Conservation (phyloP, 1,284 basidiomycete species). For the Malassezia nana region DNA sequence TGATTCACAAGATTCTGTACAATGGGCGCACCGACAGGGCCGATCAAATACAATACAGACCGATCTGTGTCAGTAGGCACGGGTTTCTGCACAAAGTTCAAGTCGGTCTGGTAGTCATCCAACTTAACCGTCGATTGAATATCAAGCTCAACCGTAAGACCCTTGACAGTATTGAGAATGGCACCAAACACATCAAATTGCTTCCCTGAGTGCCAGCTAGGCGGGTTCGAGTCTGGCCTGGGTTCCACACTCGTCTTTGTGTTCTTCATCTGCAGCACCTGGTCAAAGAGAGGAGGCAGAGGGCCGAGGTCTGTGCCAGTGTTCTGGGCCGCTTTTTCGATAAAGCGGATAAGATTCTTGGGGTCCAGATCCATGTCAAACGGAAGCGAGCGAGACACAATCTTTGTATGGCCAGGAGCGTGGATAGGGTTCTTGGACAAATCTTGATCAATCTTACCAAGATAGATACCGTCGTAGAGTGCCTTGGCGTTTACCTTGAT, state of each 20-base stretch:
- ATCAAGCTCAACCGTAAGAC: slow-evolving; percentile 56
- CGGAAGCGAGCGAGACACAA: slow-evolving; percentile 58
- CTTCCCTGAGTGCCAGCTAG: slow-evolving; percentile 56
- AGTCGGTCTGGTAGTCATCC: slow-evolving; percentile 52
- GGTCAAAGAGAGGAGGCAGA: slow-evolving; percentile 56
- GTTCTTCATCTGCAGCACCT: slow-evolving; percentile 57
- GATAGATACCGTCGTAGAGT: slow-evolving; percentile 49
- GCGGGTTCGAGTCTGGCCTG: slow-evolving; percentile 42
- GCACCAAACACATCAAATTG: slow-evolving; percentile 51
- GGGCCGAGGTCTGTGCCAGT: slow-evolving; percentile 60
- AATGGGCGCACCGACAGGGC: slow-evolving; percentile 55
- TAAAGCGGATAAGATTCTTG: slow-evolving; percentile 57
- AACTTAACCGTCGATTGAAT: slow-evolving; percentile 32
- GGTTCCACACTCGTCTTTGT: slow-evolving; percentile 57
- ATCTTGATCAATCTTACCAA: slow-evolving; percentile 53
- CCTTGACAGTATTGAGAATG: slow-evolving; percentile 58
- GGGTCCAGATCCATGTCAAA: slow-evolving; percentile 62
- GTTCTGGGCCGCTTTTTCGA: slow-evolving; percentile 55
- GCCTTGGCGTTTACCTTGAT: slow-evolving; percentile 57
- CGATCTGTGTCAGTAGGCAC: slow-evolving; percentile 61
- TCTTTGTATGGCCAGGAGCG: slow-evolving; percentile 57
- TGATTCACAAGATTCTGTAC: slow-evolving; percentile 61
- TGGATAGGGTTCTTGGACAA: slow-evolving; percentile 56
- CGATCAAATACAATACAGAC: slow-evolving; percentile 61
- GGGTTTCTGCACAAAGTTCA: slow-evolving; percentile 58